These are phyloP conservation scores for Monosporascus sp. DNA, from an alignment of 2,329 filamentous ascomycete species.

Conservation along the genomic window DNA sequence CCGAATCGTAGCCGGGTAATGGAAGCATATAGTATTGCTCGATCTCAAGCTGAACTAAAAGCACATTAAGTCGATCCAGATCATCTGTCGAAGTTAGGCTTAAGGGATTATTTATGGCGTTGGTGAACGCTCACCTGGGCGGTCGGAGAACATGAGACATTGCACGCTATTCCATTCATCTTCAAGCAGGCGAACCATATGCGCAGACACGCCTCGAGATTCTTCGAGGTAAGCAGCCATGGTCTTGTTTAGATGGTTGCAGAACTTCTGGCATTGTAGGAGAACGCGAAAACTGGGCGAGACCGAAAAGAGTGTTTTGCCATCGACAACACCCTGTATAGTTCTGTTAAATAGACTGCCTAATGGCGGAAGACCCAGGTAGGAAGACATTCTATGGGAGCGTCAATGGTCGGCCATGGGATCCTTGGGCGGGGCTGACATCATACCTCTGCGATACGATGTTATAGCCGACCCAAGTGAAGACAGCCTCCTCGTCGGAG, in stretches of 20 bases:
- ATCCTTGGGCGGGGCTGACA: not conserved
- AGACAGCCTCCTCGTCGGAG: conserved; percentile 47
- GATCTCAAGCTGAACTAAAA: conserved; percentile 47
- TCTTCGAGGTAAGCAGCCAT: conserved; percentile 43
- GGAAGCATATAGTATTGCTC: conserved; percentile 49
- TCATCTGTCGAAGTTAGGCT: conserved; percentile 26
- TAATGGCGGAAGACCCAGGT: conserved; percentile 41
- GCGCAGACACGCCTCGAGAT: conserved; percentile 40
- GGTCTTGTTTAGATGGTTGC: conserved; percentile 43
- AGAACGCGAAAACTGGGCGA: conserved; percentile 41
- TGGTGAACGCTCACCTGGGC: conserved; percentile 35
- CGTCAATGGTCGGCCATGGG: conserved; percentile 29
- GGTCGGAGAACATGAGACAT: conserved; percentile 38
- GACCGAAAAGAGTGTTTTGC: conserved; percentile 32
- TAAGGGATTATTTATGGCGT: not conserved
- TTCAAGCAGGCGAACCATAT: conserved; percentile 43
- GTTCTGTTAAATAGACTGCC: conserved; percentile 43
- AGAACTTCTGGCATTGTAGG: conserved; percentile 46
- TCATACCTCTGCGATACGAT: conserved; percentile 45
- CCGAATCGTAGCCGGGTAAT: conserved; percentile 31
- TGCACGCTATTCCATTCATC: conserved; percentile 47
- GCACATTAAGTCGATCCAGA: conserved; percentile 42
- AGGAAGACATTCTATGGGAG: conserved; percentile 31
- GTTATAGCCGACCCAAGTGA: conserved; percentile 49
- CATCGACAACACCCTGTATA: conserved; percentile 40